Evolutionary conservation across 352 stramenopile species (phyloP).

Genomic region (Phytophthora pistaciae): DNA sequence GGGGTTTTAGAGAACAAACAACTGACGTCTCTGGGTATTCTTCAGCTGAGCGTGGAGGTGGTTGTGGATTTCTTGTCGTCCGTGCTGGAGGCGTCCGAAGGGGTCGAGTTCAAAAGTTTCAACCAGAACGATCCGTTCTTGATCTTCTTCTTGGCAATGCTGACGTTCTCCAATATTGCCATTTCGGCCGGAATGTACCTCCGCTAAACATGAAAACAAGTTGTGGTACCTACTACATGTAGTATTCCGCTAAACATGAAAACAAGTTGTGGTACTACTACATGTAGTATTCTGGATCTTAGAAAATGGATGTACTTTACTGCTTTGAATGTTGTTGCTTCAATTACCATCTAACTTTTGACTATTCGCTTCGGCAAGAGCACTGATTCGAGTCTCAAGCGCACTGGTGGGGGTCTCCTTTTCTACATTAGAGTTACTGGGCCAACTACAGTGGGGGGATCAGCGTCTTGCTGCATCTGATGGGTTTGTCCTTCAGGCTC

Average conservation of each 20-base stretch:
- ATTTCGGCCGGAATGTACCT: constrained; percentile 31
- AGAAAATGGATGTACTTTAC: too few species aligned
- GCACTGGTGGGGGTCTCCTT: constrained; percentile 8
- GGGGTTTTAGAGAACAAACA: background rate
- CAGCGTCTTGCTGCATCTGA: constrained; percentile 14
- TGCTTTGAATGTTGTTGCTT: too few species aligned
- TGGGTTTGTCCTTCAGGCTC: constrained; percentile 21
- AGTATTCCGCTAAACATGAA: too few species aligned
- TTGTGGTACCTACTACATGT: too few species aligned
- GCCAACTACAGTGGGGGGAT: constrained; percentile 16
- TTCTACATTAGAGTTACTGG: constrained; percentile 7
- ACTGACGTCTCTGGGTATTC: constrained; percentile 6
- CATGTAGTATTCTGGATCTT: too few species aligned
- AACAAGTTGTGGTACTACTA: too few species aligned
- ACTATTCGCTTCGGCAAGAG: background rate
- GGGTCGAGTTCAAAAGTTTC: constrained; percentile 23
- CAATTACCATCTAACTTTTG: too few species aligned
- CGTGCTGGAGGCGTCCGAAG: constrained; percentile 26
- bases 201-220: constrained; percentile 3
- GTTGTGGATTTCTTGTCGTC: constrained; percentile 35
- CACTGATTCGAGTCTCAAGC: constrained; percentile 1
- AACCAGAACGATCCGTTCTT: constrained; percentile 43
- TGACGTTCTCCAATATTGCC: constrained; percentile 30
- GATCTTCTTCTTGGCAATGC: constrained; percentile 39
- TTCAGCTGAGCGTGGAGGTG: constrained; percentile 29